Conservation (phyloP, 1,284 basidiomycete genomes). For the Pseudozyma thailandica region DNA sequence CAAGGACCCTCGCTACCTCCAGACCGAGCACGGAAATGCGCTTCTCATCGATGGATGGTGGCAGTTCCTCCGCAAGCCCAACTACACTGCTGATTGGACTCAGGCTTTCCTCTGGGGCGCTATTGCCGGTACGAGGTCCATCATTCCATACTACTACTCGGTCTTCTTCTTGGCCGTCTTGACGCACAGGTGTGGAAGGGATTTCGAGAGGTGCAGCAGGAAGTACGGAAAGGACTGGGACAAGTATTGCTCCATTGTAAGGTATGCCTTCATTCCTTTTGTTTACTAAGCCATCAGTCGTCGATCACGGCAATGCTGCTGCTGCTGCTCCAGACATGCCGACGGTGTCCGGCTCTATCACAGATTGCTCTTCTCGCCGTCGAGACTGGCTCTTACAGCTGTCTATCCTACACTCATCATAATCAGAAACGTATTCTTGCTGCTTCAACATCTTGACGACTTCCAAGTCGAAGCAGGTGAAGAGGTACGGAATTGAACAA, state of each 20-base stretch:
- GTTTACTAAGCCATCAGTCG: slow-evolving; percentile 68
- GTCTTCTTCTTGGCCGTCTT: slow-evolving; percentile 63
- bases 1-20: slow-evolving; percentile 87
- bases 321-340: too few species aligned
- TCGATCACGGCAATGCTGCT: too few species aligned
- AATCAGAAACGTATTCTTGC: too few species aligned
- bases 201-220: slow-evolving; percentile 75
- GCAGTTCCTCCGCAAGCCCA: slow-evolving; percentile 73
- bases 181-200: slow-evolving; percentile 62
- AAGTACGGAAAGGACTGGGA: slow-evolving; percentile 74
- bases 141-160: slow-evolving; percentile 88
- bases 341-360: too few species aligned
- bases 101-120: slow-evolving; percentile 85
- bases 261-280: slow-evolving; percentile 86
- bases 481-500: neutral
- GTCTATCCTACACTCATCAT: too few species aligned
- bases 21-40: slow-evolving; percentile 93
- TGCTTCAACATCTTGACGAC: too few species aligned
- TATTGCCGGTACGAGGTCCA: slow-evolving; percentile 81
- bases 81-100: slow-evolving; percentile 79
- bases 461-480: too few species aligned
- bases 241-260: slow-evolving; percentile 73
- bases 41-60: slow-evolving; percentile 88
- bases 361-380: too few species aligned
- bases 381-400: too few species aligned